Conservation (phyloP, 2,329 filamentous ascomycete genomes). For the Dactylonectria macrodidyma region DNA sequence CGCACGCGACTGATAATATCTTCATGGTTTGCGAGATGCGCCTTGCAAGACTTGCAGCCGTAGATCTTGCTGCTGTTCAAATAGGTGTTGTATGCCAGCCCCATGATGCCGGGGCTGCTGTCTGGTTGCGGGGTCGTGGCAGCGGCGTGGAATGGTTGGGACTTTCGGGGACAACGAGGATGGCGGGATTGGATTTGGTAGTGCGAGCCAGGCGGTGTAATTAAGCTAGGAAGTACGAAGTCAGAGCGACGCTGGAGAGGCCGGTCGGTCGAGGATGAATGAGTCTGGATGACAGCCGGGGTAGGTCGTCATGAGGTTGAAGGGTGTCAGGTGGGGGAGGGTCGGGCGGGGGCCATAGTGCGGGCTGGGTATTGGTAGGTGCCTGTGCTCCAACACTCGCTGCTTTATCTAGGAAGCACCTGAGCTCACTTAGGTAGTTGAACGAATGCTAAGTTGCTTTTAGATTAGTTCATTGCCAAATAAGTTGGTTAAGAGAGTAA, state of each 20-base stretch:
- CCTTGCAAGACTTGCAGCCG: constrained; percentile 95
- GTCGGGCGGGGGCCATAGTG: constrained; percentile 28
- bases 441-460: too few relatives aligned
- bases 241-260: constrained; percentile 21
- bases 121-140: constrained; percentile 9
- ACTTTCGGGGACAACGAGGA: neutral
- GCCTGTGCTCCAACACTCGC: too few relatives aligned
- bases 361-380: neutral
- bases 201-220: neutral
- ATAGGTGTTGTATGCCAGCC: constrained; percentile 92
- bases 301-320: constrained; percentile 45
- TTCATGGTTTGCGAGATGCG: constrained; percentile 94
- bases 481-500: too few relatives aligned
- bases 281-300: constrained; percentile 10
- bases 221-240: constrained; percentile 20
- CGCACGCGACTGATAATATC: constrained; percentile 94
- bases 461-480: too few relatives aligned
- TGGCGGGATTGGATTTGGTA: neutral
- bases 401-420: too few relatives aligned
- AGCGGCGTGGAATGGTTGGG: neutral
- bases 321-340: constrained; percentile 36
- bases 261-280: constrained; percentile 3
- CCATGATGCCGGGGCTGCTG: constrained; percentile 70
- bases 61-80: constrained; percentile 90
- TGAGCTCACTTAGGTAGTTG: too few relatives aligned